Base-by-base conservation (phyloP, 1,284 basidiomycete genomes). In the Cutaneotrichosporon curvatum region DNA sequence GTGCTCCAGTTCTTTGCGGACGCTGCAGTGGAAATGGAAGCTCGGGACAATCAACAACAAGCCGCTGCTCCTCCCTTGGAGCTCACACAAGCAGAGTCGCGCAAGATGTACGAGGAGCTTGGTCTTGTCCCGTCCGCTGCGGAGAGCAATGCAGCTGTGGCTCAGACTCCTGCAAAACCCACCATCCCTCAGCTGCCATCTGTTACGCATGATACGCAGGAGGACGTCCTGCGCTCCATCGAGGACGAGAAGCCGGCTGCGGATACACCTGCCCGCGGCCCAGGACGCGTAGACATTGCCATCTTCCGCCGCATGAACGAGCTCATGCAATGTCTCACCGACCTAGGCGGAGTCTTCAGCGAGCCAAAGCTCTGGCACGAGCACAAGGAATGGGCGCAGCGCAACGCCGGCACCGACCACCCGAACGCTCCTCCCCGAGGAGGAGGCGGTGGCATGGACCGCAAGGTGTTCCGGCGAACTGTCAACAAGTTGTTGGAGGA, bases 321-420 rank as follows among this genome's bases (percentile, higher is more conserved):
- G 47, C 23, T 69, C 4, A 44, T 48, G 18, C 59, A 63, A 41
- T 54, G 53, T 15, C 55, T 69, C 2, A 35, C 40, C 3, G 63
- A 65, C 37, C 34, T 25, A 11, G 65, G 63, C 8, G 59, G 60
- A 1, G 52, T 65, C 6, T 20, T 57, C n/a, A 50, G 40, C 18
- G 55, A 62, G 35, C 40, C 43, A 15, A 57, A 57, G 34, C 48
- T 68, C 11, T 48, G 48, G 31, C 23, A 49, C 16, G 57, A 57
- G 30, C 60, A 65, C 42, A 47, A 45, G 12, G 47, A 48, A 2
- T 70, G 67, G 67, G 42, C 59, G 2, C 40, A 53, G 37, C 51
- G 57, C 18, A 53, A 56, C 16, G 65, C 62, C 2, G 67, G 67
- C 2, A 63, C 63, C 1, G 59, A 63, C 33, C 55, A 56, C 37